These are phyloP conservation scores for Colletotrichum cordylinicola DNA, from an alignment of 2,329 filamentous ascomycete species.

Conservation along the genomic window DNA sequence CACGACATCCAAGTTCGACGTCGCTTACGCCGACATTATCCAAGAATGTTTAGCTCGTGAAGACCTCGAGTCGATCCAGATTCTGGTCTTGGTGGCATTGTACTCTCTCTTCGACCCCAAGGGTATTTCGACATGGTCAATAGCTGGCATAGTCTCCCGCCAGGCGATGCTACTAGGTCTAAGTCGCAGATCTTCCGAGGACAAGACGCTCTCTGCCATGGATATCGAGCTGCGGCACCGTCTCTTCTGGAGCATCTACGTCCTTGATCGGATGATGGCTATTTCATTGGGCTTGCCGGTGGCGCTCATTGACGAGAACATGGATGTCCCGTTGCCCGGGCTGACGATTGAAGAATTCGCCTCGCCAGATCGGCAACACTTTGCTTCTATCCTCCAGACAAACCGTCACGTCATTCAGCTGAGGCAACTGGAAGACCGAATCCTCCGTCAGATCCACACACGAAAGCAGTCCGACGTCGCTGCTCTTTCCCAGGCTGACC, in stretches of 20 bases:
- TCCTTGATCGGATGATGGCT: constrained; percentile 51
- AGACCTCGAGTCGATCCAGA: constrained; percentile 42
- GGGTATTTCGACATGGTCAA: constrained; percentile 44
- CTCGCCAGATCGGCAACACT: constrained; percentile 39
- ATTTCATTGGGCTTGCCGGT: constrained; percentile 44
- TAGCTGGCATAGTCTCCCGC: constrained; percentile 44
- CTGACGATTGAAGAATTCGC: constrained; percentile 52
- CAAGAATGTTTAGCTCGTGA: constrained; percentile 42
- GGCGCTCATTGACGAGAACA: constrained; percentile 43
- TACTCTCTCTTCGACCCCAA: constrained; percentile 49
- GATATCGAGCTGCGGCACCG: constrained; percentile 41
- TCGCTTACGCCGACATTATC: constrained; percentile 45
- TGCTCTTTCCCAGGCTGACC: constrained; percentile 35
- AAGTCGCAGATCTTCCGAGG: constrained; percentile 34
- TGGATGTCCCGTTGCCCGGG: constrained; percentile 46
- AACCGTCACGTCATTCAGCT: constrained; percentile 50
- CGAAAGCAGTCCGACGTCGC: constrained; percentile 33
- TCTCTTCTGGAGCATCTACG: constrained; percentile 50
- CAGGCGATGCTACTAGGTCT: constrained; percentile 45
- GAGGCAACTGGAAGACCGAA: constrained; percentile 47
- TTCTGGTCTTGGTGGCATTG: constrained; percentile 45
- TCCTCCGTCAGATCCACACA: constrained; percentile 41
- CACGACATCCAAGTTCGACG: constrained; percentile 35
- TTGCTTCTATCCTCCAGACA: constrained; percentile 47
- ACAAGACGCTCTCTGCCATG: constrained; percentile 28